Base-by-base conservation (phyloP, 2,329 filamentous ascomycete species). In the Ambrosiella beaveri region DNA sequence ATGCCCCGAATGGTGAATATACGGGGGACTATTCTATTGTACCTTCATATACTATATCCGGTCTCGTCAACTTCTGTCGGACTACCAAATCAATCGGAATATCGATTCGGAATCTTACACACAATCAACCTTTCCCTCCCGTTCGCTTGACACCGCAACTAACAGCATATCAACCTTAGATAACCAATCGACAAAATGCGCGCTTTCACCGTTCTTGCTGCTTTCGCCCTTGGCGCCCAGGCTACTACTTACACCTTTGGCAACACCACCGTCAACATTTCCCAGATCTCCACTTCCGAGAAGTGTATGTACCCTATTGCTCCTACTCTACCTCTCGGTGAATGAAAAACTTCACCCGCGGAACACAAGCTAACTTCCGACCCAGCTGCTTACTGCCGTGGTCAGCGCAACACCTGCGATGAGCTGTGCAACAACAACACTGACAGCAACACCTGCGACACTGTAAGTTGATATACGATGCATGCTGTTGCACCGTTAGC, bases 331-430 rank as follows among this genome's bases (percentile, higher is more conserved):
- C 12, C n/a, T 4, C 3, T 4, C 3, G 27, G 5, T 4, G 2
- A 27, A 4, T 27, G 27, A 27, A 27, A 27, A 27, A 27, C 27
- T 27, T 27, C 27, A 27, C 27, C 27, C 27, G 35, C 37, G 19
- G 57, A 63, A 56, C 62, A 50, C 17, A 54, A 19, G 38, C 37
- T 59, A 45, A 49, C 36, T 9, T 41, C 11, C 11, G 8, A 38
- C 45, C 60, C 61, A 78, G 77, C 73, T 52, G 58, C 64, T 15
- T 80, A 77, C 77, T 81, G 78, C 67, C 65, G 64, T 56, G 75
- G 71, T 47, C 70, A 81, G 70, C 67, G 66, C 60, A 73, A 77
- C 66, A 74, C 72, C 44, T 81, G 78, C 69, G 61, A 62, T 52
- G 67, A 67, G 27, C 72, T 81, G 45, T 81, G 78, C 69, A 66